Percentiles rank a stretch among this genome's conserved stretches.
Conservation (phyloP, 1,284 basidiomycete genomes). For the Gomphus bonarii region DNA sequence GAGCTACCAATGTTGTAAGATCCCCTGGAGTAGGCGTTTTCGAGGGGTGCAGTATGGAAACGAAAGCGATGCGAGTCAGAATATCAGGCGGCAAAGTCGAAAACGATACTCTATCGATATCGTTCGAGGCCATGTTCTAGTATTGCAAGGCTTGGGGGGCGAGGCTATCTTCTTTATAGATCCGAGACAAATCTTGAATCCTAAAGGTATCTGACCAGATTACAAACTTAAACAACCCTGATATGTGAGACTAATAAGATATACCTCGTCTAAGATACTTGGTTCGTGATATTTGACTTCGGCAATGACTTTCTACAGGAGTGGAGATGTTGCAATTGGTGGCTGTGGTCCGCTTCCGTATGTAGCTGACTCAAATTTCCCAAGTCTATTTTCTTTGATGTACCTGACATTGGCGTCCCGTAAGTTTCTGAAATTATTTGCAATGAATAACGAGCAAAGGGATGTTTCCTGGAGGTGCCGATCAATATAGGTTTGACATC, state of each 20-base stretch:
- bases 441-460: not conserved
- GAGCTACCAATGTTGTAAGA: slow-evolving; percentile 7
- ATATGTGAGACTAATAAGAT: too few relatives aligned
- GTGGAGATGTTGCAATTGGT: not conserved
- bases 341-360: not conserved
- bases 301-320: not conserved
- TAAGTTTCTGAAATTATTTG: not conserved
- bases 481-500: not conserved
- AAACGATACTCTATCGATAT: not conserved
- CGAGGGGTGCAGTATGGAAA: not conserved
- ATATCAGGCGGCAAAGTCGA: not conserved
- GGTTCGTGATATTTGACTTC: not conserved
- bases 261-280: too few relatives aligned
- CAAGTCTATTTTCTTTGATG: not conserved
- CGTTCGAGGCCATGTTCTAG: not conserved
- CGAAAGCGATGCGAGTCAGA: not conserved
- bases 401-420: not conserved
- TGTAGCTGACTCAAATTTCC: not conserved
- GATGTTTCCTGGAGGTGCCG: not conserved
- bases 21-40: not conserved
- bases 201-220: not conserved
- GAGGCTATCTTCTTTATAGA: too few relatives aligned
- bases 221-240: too few relatives aligned
- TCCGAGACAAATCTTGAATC: too few relatives aligned
- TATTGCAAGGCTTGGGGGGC: not conserved